These are phyloP conservation scores for Phytopythium cucurbitacearum DNA, from an alignment of 352 stramenopile species.

Conservation along the genomic window DNA sequence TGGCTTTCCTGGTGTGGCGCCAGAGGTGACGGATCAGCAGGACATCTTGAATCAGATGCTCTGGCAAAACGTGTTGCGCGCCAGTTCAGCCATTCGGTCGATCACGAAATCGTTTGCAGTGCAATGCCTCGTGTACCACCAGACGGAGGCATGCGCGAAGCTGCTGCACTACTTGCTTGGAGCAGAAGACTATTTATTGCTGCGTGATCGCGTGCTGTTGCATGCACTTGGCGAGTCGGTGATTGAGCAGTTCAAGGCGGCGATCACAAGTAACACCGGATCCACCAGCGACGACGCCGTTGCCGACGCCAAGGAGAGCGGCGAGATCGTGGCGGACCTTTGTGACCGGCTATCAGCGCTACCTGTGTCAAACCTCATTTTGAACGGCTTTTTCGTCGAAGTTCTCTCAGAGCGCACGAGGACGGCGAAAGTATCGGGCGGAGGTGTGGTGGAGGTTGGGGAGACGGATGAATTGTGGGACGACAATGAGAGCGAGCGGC, in stretches of 20 bases:
- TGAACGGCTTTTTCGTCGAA: constrained; percentile 61
- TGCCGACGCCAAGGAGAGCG: constrained; percentile 20
- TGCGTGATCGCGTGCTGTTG: constrained; percentile 71
- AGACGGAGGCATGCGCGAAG: constrained; percentile 43
- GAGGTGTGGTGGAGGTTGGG: constrained; percentile 26
- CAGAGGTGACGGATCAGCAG: constrained; percentile 38
- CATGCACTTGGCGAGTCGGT: constrained; percentile 62
- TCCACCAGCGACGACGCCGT: constrained; percentile 8
- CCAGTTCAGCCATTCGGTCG: constrained; percentile 67
- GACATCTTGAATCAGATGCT: constrained; percentile 38
- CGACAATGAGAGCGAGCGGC: constrained; percentile 14
- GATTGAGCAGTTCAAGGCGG: constrained; percentile 42
- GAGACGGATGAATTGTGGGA: constrained; percentile 20
- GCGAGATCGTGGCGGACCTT: constrained; percentile 22
- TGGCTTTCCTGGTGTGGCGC: constrained; percentile 13
- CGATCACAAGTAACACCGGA: constrained; percentile 17
- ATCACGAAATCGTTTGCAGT: constrained; percentile 65
- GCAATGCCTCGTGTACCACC: constrained; percentile 61
- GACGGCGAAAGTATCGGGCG: constrained; percentile 18
- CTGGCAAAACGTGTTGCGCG: constrained; percentile 70
- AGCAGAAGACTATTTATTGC: constrained; percentile 59
- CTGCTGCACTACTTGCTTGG: constrained; percentile 52
- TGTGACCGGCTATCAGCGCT: constrained; percentile 39
- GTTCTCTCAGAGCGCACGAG: constrained; percentile 30
- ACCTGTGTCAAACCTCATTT: constrained; percentile 52